A percentile compares a stretch with the other conserved stretches of the same genome.
Evolutionary conservation across 163 green algal genomes (phyloP).

Genomic region (Scenedesmus sp.): DNA sequence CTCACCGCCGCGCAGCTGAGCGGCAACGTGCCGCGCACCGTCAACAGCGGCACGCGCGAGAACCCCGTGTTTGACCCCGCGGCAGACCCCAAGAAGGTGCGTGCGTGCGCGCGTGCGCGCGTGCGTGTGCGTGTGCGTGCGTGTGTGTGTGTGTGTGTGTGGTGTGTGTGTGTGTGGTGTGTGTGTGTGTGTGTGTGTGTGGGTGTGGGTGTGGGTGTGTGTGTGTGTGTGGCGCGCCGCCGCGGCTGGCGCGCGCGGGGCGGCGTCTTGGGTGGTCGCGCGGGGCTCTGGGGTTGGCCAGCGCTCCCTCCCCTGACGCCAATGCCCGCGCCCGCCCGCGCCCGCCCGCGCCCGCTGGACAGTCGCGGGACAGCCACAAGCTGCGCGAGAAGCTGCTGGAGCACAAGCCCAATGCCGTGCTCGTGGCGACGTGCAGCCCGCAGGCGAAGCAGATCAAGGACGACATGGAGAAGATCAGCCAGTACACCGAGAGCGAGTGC

Average conservation of each 20-base stretch:
- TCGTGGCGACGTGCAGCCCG: constrained; percentile 62
- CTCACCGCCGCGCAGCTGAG: constrained; percentile 78
- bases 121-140: neutral
- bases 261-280: too few relatives aligned
- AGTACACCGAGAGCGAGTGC: constrained; percentile 60
- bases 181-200: too few relatives aligned
- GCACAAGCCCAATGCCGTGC: constrained; percentile 74
- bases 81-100: constrained; percentile 66
- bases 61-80: constrained; percentile 51
- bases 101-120: neutral
- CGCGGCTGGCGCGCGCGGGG: too few relatives aligned
- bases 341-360: constrained; percentile 31
- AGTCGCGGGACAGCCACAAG: constrained; percentile 51
- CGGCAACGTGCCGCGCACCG: constrained; percentile 57
- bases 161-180: too few relatives aligned
- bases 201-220: too few relatives aligned
- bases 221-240: too few relatives aligned
- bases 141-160: too few relatives aligned
- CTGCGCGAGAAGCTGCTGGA: constrained; percentile 69
- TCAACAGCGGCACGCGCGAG: constrained; percentile 35
- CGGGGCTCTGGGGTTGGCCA: too few relatives aligned
- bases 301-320: neutral
- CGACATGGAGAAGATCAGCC: constrained; percentile 66
- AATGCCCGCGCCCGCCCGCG: neutral
- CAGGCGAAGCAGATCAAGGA: constrained; percentile 61